phyloP scores from a whole-genome alignment of 345 rosid species.

The Lagerstroemia speciosa region DNA sequence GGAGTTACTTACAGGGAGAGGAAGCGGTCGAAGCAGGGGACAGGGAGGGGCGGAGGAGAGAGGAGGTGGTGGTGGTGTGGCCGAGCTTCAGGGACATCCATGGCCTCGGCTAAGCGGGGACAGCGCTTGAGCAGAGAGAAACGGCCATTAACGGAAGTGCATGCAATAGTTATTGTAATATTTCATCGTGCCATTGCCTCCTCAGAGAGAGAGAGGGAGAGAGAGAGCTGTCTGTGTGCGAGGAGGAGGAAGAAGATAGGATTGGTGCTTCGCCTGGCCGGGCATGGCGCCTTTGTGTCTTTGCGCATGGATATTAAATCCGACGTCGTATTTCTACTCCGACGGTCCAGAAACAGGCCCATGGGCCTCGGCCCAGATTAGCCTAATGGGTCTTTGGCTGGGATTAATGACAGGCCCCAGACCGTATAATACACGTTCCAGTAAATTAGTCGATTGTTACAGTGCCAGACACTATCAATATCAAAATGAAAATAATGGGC shows the following conservation, averaged over 20 bases:
- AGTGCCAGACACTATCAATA: too few species aligned
- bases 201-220: neutral
- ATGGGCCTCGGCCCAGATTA: neutral
- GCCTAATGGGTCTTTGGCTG: too few species aligned
- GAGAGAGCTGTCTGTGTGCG: neutral
- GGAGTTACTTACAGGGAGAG: constrained; percentile 40
- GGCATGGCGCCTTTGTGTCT: neutral
- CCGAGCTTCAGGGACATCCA: constrained; percentile 45
- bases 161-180: neutral
- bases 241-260: neutral
- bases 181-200: too few species aligned
- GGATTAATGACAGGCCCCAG: too few species aligned
- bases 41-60: constrained; percentile 18
- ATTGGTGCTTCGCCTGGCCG: neutral
- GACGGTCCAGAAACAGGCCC: neutral
- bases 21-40: constrained; percentile 33
- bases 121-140: constrained; percentile 6
- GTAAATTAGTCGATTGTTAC: too few species aligned
- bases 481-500: too few species aligned
- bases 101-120: constrained; percentile 14
- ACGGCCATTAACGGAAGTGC: neutral
- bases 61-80: constrained; percentile 27
- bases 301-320: neutral
- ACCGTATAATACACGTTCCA: too few species aligned
- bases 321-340: neutral